Evolutionary conservation across 129 eudicot genomes (phyloP).

Genomic region (Flaveria brownii): DNA sequence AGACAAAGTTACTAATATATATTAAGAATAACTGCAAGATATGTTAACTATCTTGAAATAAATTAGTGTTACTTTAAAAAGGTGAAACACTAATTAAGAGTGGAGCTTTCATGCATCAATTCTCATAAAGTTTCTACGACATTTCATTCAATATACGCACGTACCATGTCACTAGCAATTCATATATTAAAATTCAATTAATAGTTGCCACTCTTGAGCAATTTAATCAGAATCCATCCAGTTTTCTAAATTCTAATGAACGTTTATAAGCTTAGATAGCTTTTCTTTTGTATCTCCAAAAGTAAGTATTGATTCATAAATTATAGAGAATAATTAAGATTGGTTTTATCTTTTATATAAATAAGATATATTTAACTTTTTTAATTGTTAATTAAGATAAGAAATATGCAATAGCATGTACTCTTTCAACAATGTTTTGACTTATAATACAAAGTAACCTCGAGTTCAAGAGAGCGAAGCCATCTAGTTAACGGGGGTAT

Average conservation of each 20-base stretch:
- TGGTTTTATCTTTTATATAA: too few species aligned
- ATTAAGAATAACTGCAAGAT: neutral
- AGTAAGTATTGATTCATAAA: neutral
- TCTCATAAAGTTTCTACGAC: neutral
- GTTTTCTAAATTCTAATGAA: neutral
- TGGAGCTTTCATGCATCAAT: slow-evolving; percentile 4
- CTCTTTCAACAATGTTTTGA: too few species aligned
- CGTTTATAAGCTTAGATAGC: neutral
- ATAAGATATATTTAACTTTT: too few species aligned
- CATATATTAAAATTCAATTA: too few species aligned
- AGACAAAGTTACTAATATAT: neutral
- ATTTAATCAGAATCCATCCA: neutral
- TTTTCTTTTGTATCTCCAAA: neutral
- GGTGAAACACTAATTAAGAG: neutral
- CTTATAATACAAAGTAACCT: too few species aligned
- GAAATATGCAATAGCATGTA: too few species aligned
- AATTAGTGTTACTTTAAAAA: neutral
- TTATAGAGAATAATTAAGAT: too few species aligned
- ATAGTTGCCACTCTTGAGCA: neutral
- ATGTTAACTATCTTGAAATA: neutral
- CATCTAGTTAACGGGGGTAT: too few species aligned
- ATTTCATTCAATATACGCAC: neutral
- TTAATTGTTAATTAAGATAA: too few species aligned
- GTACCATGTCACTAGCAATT: neutral
- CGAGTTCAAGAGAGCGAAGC: too few species aligned